Evolutionary conservation across 352 stramenopile species (phyloP), one percentile per base, ranked within the genome.

Genomic region (Phytophthora brassicae): DNA sequence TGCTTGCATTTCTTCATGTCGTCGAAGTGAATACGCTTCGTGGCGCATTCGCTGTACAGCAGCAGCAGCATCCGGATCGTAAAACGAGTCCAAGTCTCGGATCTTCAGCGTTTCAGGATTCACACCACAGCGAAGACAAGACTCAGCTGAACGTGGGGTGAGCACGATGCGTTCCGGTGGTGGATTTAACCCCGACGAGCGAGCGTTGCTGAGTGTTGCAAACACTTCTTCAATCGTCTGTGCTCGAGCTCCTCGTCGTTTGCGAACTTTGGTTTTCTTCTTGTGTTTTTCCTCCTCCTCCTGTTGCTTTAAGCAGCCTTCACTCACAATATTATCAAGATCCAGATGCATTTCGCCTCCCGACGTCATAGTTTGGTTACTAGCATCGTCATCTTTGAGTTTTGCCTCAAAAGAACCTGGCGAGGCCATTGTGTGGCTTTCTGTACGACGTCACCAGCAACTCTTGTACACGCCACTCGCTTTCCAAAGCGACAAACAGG

Each of bases 91-190:
- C 22, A 98, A 75, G 59, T 97, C 88, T 11, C 92, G 86, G 23
- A 98, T 90, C 56, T 93, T 91, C 51, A 98, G 76, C 6, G 94
- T 95, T 68, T 98, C 90, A 2, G 92, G 89, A 67, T 98, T 97
- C 14, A 98, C 82, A 17, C 92, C 92, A 56, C 89, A 92, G 8
- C 85, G 80, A n/a, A 98, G 66, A 70, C 92, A 97, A 33, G 84
- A 75, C 66, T 98, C 90, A 1, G 90, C 90, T 0, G 87, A 97
- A 2, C 89, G 79, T 6, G 92, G 92, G 2, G 90, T 96, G 33
- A 98, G 70, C 19, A 97, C 74, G 36, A 96, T 89, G 16, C 83
- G 79, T 42, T 89, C 79, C 20, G 72, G 59, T 7, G 86, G 78
- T 9, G 84, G 83, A 56, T 92, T 93, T 6, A 93, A 52, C 0